Evolutionary conservation across 129 eudicot genomes (phyloP).

Genomic region (Saussurea involucrata): DNA sequence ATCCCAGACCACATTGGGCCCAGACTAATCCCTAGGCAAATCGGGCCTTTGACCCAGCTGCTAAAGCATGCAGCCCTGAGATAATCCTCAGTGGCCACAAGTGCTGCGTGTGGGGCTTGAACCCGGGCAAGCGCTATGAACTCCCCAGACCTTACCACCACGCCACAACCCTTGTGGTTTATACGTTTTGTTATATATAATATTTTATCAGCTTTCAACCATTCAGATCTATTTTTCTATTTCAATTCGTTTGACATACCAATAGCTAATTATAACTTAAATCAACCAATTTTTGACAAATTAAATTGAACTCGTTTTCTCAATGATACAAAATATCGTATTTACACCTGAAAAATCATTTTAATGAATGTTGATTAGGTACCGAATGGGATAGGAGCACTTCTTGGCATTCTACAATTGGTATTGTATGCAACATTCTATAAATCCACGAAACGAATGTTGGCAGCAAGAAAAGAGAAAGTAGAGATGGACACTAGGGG

Average conservation of each 20-base stretch:
- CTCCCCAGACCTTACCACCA: no score
- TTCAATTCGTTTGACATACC: background rate
- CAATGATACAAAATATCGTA: background rate
- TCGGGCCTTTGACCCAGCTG: no score
- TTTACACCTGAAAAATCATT: background rate
- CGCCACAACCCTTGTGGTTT: no score
- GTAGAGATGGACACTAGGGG: conserved; percentile 52
- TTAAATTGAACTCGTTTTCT: background rate
- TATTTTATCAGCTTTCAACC: background rate
- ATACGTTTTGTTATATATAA: background rate
- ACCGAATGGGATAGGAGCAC: conserved; percentile 66
- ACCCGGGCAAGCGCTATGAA: no score
- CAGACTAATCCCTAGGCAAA: no score
- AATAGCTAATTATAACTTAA: background rate
- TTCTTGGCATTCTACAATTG: conserved; percentile 62
- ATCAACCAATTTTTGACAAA: no score
- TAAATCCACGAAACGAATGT: conserved; percentile 51
- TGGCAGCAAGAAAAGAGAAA: conserved; percentile 45
- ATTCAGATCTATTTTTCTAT: no score
- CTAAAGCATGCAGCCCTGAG: no score
- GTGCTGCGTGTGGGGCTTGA: no score
- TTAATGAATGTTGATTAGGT: conserved; percentile 28
- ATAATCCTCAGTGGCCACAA: no score
- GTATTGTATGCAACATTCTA: conserved; percentile 66
- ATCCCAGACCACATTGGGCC: no score